phyloP scores from a whole-genome alignment of 768 basidiomycete species.

The Lentinula aciculospora region DNA sequence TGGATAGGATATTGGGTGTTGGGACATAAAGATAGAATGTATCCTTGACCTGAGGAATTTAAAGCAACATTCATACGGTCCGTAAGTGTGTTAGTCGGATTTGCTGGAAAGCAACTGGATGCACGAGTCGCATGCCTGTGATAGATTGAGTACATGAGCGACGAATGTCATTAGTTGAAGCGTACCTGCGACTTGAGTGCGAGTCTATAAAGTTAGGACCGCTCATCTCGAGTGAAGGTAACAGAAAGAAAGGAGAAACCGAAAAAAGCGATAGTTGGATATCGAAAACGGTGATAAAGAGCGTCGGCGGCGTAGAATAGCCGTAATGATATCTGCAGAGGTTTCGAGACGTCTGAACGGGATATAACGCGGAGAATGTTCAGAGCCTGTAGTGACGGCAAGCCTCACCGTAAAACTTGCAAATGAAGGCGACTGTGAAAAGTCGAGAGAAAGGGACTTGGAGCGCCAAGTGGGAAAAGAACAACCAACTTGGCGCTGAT shows the following conservation, averaged over 20 bases:
- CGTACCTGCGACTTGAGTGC: not conserved
- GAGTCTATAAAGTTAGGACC: not conserved
- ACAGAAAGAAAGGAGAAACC: not conserved
- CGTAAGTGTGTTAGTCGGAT: slow-evolving; percentile 57
- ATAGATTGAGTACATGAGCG: not conserved
- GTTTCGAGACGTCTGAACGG: not conserved
- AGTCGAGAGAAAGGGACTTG: not conserved
- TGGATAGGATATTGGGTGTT: slow-evolving; percentile 55
- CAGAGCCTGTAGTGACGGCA: not conserved
- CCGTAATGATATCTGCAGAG: not conserved
- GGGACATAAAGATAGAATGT: slow-evolving; percentile 63
- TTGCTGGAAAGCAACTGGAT: slow-evolving; percentile 29
- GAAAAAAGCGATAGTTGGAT: not conserved
- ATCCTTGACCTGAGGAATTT: slow-evolving; percentile 61
- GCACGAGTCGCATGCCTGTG: not conserved
- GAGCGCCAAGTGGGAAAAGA: not conserved
- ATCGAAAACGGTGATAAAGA: not conserved
- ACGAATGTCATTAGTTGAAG: not conserved
- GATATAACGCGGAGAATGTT: not conserved
- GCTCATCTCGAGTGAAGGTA: not conserved
- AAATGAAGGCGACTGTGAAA: not conserved
- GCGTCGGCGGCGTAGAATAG: not conserved
- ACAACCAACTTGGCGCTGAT: not conserved
- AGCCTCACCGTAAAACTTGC: not conserved
- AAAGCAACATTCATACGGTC: slow-evolving; percentile 62